Conservation (phyloP, 371 early-diverging fungal genomes). For the Ordospora pajunii region DNA sequence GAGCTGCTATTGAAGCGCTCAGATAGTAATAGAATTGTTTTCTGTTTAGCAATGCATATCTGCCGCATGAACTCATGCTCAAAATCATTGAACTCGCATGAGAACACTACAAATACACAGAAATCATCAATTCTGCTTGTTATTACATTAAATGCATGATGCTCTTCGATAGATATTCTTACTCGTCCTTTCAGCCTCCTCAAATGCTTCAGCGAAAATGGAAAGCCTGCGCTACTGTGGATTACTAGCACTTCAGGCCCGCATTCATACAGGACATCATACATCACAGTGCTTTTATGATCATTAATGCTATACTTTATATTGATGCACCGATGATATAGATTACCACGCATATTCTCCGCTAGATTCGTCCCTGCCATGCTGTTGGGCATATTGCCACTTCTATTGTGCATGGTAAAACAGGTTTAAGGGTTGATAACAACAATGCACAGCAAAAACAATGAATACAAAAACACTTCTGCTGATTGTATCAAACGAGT, state of each 20-base stretch:
- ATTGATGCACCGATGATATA: too few species aligned
- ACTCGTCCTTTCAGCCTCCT: not conserved
- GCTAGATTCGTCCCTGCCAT: too few species aligned
- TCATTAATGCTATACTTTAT: too few species aligned
- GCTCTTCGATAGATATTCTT: not conserved
- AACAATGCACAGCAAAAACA: not conserved
- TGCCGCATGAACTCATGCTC: not conserved
- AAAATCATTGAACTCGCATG: not conserved
- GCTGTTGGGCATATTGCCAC: too few species aligned
- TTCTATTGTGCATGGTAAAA: too few species aligned
- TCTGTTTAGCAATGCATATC: not conserved
- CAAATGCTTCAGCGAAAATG: not conserved
- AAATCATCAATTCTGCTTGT: not conserved
- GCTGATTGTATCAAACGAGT: slow-evolving; percentile 66
- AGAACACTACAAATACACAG: not conserved
- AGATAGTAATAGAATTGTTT: not conserved
- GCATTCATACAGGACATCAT: too few species aligned
- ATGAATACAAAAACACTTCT: slow-evolving; percentile 18
- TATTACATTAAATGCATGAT: not conserved
- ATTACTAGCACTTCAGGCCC: not conserved
- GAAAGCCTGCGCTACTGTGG: not conserved
- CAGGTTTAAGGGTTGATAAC: too few species aligned
- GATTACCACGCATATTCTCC: too few species aligned
- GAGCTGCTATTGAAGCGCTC: not conserved
- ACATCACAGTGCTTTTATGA: too few species aligned